Base-by-base conservation (phyloP, 176 grass and related monocot genomes). In the Secale cereale region DNA sequence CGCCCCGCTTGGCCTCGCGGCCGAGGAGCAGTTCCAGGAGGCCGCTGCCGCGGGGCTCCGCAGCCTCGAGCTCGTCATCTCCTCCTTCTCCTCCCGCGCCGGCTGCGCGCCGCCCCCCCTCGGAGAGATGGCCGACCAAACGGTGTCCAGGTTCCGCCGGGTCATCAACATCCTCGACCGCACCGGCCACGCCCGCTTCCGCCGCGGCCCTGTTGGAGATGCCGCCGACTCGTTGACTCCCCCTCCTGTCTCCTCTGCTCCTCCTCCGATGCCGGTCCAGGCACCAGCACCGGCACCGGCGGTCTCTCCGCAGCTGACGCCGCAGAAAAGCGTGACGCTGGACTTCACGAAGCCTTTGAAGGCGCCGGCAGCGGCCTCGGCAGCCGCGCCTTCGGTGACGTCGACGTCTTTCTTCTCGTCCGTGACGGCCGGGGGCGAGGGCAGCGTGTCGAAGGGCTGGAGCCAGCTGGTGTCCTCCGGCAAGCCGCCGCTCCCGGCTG, bases 151-250 rank as follows among this genome's bases (percentile, higher is more conserved):
- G 65, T 93, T 94, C 63, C 85, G 89, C 28, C 92, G 86, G 80
- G 96, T 95, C 29, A 95, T 98, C 68, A 88, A 82, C 37, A 89
- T 95, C 17, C 91, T 98, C 22, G 93, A 98, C 85, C 96, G 96
- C 66, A 92, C 93, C 9, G 96, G 96, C 4, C 96, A 98, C 30
- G 96, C 96, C 1, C 93, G 96, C 14, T 98, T 98, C 91, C 85
- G 96, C 40, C 96, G 93, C 7, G 93, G 87, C 2, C 94, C 90
- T 4, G 59, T 67, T 61, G 77, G 22, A 46, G 61, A 0, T 7
- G 36, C 5, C 15, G 16, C 82, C 8, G 4, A 31, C 5, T 6
- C 23, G 69, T 32, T 11, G 59, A 27, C 82, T 1, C n/a, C 64
- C 16, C 20, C 74, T 7, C 57, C 73, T 20, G 8, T 17, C 19